Conservation (phyloP, 2,329 filamentous ascomycete genomes). For the Botrytis fabae region DNA sequence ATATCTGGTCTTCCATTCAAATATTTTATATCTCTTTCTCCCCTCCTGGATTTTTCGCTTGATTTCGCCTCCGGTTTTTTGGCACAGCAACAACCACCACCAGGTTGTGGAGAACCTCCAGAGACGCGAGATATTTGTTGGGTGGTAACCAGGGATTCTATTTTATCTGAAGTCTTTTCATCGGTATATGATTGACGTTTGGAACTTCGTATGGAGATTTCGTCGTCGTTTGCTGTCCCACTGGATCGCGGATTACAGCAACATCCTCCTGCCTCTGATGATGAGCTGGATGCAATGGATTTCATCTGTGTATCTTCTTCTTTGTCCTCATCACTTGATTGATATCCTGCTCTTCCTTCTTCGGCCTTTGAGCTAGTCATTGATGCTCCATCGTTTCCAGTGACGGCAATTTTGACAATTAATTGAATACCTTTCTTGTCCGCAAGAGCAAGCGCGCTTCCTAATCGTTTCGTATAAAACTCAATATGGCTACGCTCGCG, state of each 20-base stretch:
- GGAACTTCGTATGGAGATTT: constrained; percentile 5
- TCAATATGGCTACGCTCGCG: constrained; percentile 54
- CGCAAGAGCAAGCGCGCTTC: constrained; percentile 48
- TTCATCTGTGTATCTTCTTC: constrained; percentile 20
- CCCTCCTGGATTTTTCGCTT: constrained; percentile 9
- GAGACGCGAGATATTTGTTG: neutral
- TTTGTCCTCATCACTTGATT: constrained; percentile 4
- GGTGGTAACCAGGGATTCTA: neutral
- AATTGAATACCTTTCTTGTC: constrained; percentile 51
- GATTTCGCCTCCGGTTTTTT: neutral
- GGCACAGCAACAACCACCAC: constrained; percentile 19
- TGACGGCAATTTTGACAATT: constrained; percentile 56
- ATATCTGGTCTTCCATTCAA: constrained; percentile 49
- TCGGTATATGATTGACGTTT: constrained; percentile 19
- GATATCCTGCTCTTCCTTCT: constrained; percentile 12
- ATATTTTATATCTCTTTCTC: constrained; percentile 40
- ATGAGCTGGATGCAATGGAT: constrained; percentile 19
- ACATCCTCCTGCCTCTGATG: constrained; percentile 16
- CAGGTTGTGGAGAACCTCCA: neutral
- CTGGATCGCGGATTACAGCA: constrained; percentile 20
- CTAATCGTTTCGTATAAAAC: constrained; percentile 55
- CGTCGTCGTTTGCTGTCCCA: constrained; percentile 4
- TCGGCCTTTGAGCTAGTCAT: constrained; percentile 12
- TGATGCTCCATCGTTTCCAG: constrained; percentile 34
- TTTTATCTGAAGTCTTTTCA: constrained; percentile 10